Conservation (phyloP, 2,329 filamentous ascomycete species). For the Fulvia fulva region DNA sequence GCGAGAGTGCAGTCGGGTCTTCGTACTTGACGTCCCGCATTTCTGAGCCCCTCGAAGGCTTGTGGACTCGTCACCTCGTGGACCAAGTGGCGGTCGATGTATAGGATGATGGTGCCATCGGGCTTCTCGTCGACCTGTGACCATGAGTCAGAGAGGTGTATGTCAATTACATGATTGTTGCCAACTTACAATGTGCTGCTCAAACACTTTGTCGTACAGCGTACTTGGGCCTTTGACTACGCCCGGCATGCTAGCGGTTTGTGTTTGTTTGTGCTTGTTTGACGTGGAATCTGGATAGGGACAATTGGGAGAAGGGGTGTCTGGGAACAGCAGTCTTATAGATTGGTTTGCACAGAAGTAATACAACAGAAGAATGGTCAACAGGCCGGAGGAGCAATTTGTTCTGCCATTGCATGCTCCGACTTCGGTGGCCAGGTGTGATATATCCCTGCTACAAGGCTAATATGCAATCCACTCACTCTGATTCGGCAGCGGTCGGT, state of each 20-base stretch:
- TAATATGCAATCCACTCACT: too few relatives aligned
- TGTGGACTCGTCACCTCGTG: constrained; percentile 98
- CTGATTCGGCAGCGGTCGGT: too few relatives aligned
- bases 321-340: not conserved
- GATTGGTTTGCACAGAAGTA: too few relatives aligned
- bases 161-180: not conserved
- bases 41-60: constrained; percentile 93
- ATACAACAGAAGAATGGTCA: too few relatives aligned
- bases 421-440: too few relatives aligned
- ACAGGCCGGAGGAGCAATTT: too few relatives aligned
- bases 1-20: constrained; percentile 94
- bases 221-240: constrained; percentile 30
- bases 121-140: constrained; percentile 73
- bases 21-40: constrained; percentile 81
- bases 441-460: too few relatives aligned
- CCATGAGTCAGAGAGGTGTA: constrained; percentile 5
- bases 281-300: too few relatives aligned
- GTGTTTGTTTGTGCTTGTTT: not conserved
- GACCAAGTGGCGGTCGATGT: constrained; percentile 94
- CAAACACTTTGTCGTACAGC: constrained; percentile 91
- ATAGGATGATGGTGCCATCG: constrained; percentile 86
- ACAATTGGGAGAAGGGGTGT: too few relatives aligned
- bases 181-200: constrained; percentile 69
- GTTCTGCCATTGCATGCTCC: too few relatives aligned
- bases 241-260: constrained; percentile 27